Evolutionary conservation across 169 alveolate species (phyloP).

Genomic region (Ophryocystis elektroscirrha): DNA sequence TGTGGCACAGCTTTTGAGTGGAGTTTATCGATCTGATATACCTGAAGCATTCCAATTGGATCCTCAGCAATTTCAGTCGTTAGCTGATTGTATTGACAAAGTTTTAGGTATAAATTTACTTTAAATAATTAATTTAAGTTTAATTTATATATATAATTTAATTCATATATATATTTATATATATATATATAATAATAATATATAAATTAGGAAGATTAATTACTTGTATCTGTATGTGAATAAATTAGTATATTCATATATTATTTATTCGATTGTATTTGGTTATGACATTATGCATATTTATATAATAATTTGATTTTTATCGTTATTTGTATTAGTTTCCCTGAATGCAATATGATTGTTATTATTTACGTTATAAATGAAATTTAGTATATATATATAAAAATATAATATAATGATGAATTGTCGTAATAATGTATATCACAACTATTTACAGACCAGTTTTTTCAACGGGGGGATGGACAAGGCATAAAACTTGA

Average conservation of each 20-base stretch:
- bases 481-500: background rate
- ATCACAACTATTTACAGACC: background rate
- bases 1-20: conserved; percentile 81
- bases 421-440: too few relatives aligned
- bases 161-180: conserved; percentile 17
- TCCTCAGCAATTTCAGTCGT: conserved; percentile 48
- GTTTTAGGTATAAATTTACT: background rate
- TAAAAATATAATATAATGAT: too few relatives aligned
- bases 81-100: too few relatives aligned
- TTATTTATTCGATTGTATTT: background rate
- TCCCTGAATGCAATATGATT: background rate
- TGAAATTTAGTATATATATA: too few relatives aligned
- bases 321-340: background rate
- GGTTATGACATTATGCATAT: background rate
- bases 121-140: background rate
- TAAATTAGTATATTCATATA: background rate
- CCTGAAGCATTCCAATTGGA: conserved; percentile 67
- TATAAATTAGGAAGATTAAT: conserved; percentile 15
- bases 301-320: background rate
- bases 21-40: conserved; percentile 84
- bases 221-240: background rate
- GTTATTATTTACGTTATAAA: background rate
- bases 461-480: background rate
- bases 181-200: conserved; percentile 6
- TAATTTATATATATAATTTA: too few relatives aligned